These are phyloP conservation scores for Singerocomus inundabilis DNA, from an alignment of 1,284 basidiomycete species.

Conservation along the genomic window DNA sequence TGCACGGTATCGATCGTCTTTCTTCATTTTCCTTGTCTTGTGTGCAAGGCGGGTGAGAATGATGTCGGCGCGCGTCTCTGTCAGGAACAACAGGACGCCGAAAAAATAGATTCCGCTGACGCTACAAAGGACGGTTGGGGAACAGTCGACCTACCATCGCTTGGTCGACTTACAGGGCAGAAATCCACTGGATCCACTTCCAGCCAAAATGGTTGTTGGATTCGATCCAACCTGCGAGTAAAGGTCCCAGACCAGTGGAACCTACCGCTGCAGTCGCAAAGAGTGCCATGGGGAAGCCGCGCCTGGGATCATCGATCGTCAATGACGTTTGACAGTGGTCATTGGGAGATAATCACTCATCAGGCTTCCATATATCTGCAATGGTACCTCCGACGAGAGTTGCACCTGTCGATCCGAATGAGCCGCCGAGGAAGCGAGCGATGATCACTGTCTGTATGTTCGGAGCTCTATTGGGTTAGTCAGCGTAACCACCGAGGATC, in stretches of 20 bases:
- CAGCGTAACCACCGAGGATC: slow-evolving; percentile 1
- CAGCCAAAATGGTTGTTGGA: slow-evolving; percentile 49
- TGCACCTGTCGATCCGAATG: slow-evolving; percentile 51
- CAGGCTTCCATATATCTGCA: slow-evolving; percentile 44
- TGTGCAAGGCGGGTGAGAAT: slow-evolving; percentile 46
- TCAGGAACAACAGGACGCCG: slow-evolving; percentile 39
- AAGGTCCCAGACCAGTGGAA: slow-evolving; percentile 52
- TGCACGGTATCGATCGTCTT: slow-evolving; percentile 47
- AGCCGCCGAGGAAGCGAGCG: slow-evolving; percentile 29
- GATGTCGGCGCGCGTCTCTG: slow-evolving; percentile 48
- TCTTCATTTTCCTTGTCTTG: slow-evolving; percentile 45
- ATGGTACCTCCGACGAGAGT: slow-evolving; percentile 67
- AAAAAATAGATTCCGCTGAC: slow-evolving; percentile 36
- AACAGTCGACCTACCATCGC: not conserved
- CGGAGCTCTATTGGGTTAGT: slow-evolving; percentile 23
- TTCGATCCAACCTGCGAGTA: slow-evolving; percentile 58
- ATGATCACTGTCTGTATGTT: slow-evolving; percentile 33
- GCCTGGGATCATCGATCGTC: slow-evolving; percentile 32
- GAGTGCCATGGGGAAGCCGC: slow-evolving; percentile 59
- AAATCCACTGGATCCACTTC: slow-evolving; percentile 74
- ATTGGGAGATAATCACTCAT: slow-evolving; percentile 23
- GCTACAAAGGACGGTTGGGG: slow-evolving; percentile 23
- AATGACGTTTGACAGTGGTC: slow-evolving; percentile 5
- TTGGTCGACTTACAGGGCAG: slow-evolving; percentile 42
- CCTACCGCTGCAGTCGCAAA: slow-evolving; percentile 49